Percentiles rank a stretch among this genome's conserved stretches.
phyloP scores from a whole-genome alignment of 164 flowering plant genomes.

The Aristolochia fimbriata region DNA sequence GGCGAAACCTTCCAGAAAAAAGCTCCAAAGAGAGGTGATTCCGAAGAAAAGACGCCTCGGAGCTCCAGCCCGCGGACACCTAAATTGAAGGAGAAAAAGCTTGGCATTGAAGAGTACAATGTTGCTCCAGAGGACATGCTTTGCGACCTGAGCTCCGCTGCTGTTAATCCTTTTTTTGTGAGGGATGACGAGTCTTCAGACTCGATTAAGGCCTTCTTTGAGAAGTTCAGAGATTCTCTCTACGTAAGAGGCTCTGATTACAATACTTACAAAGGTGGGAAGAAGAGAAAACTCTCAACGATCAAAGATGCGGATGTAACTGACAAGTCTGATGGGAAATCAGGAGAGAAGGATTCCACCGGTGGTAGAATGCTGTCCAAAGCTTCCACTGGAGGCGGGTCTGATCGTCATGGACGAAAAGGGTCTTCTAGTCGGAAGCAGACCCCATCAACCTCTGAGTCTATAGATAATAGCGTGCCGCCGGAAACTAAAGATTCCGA shows the following conservation, averaged over 20 bases:
- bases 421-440: conserved; percentile 8
- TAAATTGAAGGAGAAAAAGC: not conserved
- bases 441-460: conserved; percentile 15
- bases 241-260: not conserved
- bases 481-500: conserved; percentile 3
- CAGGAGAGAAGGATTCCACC: not conserved
- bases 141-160: not conserved
- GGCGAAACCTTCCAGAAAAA: conserved; percentile 11
- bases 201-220: conserved; percentile 1
- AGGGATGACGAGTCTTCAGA: not conserved
- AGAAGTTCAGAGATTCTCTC: conserved; percentile 1
- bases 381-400: conserved; percentile 14
- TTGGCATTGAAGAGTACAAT: not conserved
- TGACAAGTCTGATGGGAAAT: not conserved
- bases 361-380: conserved; percentile 19
- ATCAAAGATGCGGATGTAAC: not conserved
- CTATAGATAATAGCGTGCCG: conserved; percentile 18
- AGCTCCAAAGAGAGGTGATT: not conserved
- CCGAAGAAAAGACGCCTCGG: not conserved
- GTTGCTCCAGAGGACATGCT: not conserved
- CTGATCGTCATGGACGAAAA: conserved; percentile 4
- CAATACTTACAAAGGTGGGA: not conserved
- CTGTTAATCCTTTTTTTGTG: not conserved
- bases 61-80: conserved; percentile 1
- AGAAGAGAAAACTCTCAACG: not conserved